Percentiles rank a stretch among this genome's conserved stretches.
Evolutionary conservation across 2,329 filamentous ascomycete genomes (phyloP).

Genomic region (Sporothrix variecibatus): DNA sequence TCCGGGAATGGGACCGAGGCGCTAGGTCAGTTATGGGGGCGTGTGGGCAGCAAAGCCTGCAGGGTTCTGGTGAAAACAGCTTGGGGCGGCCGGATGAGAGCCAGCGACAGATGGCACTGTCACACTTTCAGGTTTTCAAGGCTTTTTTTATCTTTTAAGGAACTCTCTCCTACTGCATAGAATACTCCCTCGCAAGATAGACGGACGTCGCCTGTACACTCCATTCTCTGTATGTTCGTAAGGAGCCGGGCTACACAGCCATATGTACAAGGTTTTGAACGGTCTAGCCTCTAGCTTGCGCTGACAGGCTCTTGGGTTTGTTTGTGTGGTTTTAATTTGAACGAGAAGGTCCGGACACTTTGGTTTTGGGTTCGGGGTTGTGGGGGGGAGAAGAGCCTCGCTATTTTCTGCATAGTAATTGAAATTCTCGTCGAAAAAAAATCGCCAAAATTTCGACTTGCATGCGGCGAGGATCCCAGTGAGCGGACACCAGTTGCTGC

Average conservation of each 20-base stretch:
- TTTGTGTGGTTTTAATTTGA: neutral
- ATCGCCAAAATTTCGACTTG: neutral
- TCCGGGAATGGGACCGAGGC: slow-evolving; percentile 24
- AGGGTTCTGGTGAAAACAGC: slow-evolving; percentile 16
- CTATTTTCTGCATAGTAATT: neutral
- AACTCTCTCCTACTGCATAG: neutral
- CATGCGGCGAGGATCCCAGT: neutral
- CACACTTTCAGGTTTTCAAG: neutral
- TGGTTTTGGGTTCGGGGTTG: too few species aligned
- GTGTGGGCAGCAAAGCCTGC: neutral
- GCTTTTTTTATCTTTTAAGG: neutral
- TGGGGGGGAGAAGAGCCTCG: neutral
- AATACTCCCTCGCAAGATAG: neutral
- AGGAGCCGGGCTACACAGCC: neutral
- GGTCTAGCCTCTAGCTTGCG: neutral
- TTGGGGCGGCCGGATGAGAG: neutral
- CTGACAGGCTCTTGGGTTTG: neutral
- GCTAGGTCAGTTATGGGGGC: slow-evolving; percentile 13
- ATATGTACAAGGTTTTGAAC: neutral
- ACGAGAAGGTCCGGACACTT: too few species aligned
- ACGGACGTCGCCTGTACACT: neutral
- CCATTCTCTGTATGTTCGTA: neutral
- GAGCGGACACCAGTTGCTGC: neutral
- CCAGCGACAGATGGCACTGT: neutral
- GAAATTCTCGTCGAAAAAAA: neutral